These are phyloP conservation scores for Arthrobotrys entomopaga DNA, from an alignment of 2,329 filamentous ascomycete genomes.

Conservation along the genomic window DNA sequence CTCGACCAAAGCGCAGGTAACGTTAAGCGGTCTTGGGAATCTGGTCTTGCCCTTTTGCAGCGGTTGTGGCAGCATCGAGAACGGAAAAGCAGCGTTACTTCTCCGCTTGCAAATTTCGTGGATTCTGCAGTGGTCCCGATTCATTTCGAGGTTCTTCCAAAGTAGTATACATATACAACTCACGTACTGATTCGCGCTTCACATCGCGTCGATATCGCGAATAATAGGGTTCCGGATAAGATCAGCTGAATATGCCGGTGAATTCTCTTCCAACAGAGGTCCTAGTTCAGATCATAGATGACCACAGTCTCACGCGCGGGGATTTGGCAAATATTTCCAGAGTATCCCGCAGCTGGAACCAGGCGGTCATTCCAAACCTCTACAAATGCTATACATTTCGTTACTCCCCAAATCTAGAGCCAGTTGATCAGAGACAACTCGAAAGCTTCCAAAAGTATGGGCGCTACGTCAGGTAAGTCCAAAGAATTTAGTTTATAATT, in stretches of 20 bases:
- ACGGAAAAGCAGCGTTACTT: no score
- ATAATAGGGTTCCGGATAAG: no score
- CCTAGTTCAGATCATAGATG: constrained; percentile 38
- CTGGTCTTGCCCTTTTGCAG: no score
- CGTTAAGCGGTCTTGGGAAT: no score
- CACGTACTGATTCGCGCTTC: no score
- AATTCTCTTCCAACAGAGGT: constrained; percentile 38
- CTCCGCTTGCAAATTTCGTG: no score
- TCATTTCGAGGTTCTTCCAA: neutral
- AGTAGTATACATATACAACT: no score
- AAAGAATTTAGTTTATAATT: no score
- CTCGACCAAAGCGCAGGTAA: neutral
- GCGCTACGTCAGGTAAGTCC: constrained; percentile 26
- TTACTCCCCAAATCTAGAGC: constrained; percentile 2
- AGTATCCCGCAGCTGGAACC: constrained; percentile 41
- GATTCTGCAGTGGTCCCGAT: neutral
- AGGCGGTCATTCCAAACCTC: constrained; percentile 28
- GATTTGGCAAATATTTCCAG: constrained; percentile 30
- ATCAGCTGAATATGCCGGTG: constrained; percentile 7
- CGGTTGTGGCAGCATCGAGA: no score
- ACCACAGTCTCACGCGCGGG: constrained; percentile 10
- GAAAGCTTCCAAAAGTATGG: constrained; percentile 45
- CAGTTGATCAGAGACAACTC: constrained; percentile 16
- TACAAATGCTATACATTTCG: constrained; percentile 42
- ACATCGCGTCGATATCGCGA: no score